Conservation (phyloP, 2,329 filamentous ascomycete genomes). For the Xylariaceae sp. region DNA sequence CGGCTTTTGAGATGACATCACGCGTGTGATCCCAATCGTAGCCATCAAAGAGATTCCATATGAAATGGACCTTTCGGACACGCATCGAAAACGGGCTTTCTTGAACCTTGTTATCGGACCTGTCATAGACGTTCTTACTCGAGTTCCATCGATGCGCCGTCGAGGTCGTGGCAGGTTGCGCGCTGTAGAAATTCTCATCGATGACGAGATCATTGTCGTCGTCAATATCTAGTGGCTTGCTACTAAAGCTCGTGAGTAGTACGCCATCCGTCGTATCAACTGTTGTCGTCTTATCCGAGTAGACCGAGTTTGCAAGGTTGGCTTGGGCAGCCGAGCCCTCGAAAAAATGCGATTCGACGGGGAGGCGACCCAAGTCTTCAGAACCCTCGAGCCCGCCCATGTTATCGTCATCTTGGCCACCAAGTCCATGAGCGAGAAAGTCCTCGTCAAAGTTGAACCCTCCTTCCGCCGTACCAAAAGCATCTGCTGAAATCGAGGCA, state of each 20-base stretch:
- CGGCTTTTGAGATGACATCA: constrained; percentile 78
- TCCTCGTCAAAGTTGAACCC: constrained; percentile 60
- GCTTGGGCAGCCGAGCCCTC: constrained; percentile 40
- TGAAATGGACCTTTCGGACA: constrained; percentile 82
- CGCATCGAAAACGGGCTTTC: constrained; percentile 70
- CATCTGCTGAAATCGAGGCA: constrained; percentile 83
- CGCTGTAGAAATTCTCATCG: constrained; percentile 71
- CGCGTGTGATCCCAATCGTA: constrained; percentile 93
- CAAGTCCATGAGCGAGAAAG: constrained; percentile 51
- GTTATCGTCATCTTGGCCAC: constrained; percentile 37
- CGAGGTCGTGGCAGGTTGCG: constrained; percentile 54
- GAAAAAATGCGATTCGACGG: constrained; percentile 44
- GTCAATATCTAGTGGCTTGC: constrained; percentile 39
- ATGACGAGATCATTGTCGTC: constrained; percentile 59
- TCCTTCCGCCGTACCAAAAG: constrained; percentile 60
- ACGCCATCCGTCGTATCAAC: constrained; percentile 44
- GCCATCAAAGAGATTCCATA: constrained; percentile 97
- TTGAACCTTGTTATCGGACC: constrained; percentile 56
- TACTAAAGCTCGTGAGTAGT: constrained; percentile 40
- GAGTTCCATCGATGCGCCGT: constrained; percentile 79
- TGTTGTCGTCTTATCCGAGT: constrained; percentile 37
- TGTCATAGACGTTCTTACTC: constrained; percentile 66
- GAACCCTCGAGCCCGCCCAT: constrained; percentile 34
- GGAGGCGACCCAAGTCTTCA: constrained; percentile 33
- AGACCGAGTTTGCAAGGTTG: constrained; percentile 41